Evolutionary conservation across 2,329 filamentous ascomycete genomes (phyloP), one percentile per base, ranked within the genome.

Genomic region (Nemania sp.): DNA sequence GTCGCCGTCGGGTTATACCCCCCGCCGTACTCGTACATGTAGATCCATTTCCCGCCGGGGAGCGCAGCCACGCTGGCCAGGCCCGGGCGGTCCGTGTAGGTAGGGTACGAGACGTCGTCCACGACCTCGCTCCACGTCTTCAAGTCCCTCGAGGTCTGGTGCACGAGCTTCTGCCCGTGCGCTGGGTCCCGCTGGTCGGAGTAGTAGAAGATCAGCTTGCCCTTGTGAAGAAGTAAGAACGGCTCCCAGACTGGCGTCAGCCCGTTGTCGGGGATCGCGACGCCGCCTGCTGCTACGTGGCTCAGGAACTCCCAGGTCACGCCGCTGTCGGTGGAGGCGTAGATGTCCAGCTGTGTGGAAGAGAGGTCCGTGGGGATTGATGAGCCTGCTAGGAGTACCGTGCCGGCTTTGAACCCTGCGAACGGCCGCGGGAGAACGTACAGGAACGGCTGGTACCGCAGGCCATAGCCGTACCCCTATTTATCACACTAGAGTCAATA

Each of bases 161-260:
- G 90, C 2, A 88, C 84, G 45, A 93, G 83, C 75, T 92, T 91
- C 78, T 93, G 90, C 20, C 90, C 90, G 74, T 92, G 82, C 1
- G 81, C 81, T 22, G 67, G 27, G 70, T 88, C 89, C 41, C 90
- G 86, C 76, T 93, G 91, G 77, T 93, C 91, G 1, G 90, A 89
- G 80, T 92, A 93, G 82, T 91, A 93, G 73, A 85, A 82, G 41
- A 92, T 84, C 20, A 93, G 79, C 59, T 87, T 82, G 61, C 86
- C 83, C 64, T 90, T 79, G 76, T 89, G 84, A 52, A 85, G 81
- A 76, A 88, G 75, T 49, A 93, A 79, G 77, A 90, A 92, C 0
- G 91, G 91, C 77, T 93, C 91, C 91, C 91, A 93, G 22, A 93
- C 88, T 0, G 90, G 89, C 0, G 89, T 90, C 43, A 88, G 77